phyloP scores from a whole-genome alignment of 2,329 filamentous ascomycete genomes.

The Fusarium falciforme region DNA sequence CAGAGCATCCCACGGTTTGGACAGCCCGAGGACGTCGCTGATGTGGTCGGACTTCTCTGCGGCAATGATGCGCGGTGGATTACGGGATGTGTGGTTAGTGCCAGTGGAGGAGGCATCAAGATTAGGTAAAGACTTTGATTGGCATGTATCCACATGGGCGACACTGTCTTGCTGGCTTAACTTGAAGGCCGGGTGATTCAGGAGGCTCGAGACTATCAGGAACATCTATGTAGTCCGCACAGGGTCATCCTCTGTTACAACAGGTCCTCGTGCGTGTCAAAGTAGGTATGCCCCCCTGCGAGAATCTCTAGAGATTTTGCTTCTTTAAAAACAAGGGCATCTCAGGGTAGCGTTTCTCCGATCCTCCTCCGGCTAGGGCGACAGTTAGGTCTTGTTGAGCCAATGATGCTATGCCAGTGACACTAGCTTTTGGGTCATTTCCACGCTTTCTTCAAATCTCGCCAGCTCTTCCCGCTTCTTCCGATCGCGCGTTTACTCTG shows the following conservation, averaged over 20 bases:
- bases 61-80: conserved; percentile 50
- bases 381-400: not conserved
- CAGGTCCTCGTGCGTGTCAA: not conserved
- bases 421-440: not conserved
- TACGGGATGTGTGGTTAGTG: conserved; percentile 50
- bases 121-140: conserved; percentile 32
- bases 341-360: not conserved
- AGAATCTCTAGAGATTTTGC: not conserved
- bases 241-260: not conserved
- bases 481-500: not conserved
- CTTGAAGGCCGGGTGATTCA: not conserved
- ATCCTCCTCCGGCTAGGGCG: not conserved
- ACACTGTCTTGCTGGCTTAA: not conserved
- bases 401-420: not conserved
- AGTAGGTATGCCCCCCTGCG: not conserved
- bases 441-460: not conserved
- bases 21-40: conserved; percentile 51
- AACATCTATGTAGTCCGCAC: not conserved
- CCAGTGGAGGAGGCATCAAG: conserved; percentile 51
- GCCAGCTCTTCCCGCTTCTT: not conserved
- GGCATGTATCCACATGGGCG: not conserved
- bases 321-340: not conserved
- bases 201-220: not conserved
- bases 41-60: conserved; percentile 50
- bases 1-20: conserved; percentile 49